These are phyloP conservation scores for Chlorella sp. DNA, from an alignment of 139 green algal species.

Conservation along the genomic window DNA sequence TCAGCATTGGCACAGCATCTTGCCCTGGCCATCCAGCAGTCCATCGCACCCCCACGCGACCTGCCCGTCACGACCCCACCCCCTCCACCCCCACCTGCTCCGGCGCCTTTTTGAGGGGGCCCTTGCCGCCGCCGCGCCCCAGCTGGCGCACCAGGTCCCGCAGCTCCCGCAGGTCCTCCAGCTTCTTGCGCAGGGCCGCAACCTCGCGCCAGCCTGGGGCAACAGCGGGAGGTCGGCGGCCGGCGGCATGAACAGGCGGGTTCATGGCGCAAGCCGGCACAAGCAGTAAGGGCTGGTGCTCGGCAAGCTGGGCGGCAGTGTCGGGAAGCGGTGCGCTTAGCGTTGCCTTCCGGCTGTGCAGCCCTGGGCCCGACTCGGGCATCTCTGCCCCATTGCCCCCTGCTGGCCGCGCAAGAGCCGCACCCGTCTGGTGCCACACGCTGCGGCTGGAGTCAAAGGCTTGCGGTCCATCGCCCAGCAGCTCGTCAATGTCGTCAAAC, in stretches of 20 bases:
- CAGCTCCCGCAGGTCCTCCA: constrained; percentile 86
- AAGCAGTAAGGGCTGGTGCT: too few relatives aligned
- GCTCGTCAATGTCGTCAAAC: constrained; percentile 76
- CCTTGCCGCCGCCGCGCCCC: constrained; percentile 78
- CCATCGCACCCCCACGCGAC: not conserved
- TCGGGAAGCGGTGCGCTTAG: too few relatives aligned
- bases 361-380: too few relatives aligned
- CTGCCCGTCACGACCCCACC: not conserved
- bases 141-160: constrained; percentile 82
- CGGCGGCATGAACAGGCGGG: too few relatives aligned
- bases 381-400: not conserved
- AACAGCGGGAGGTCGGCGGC: too few relatives aligned
- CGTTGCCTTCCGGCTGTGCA: too few relatives aligned
- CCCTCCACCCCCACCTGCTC: constrained; percentile 51
- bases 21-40: too few relatives aligned
- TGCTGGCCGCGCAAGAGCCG: constrained; percentile 11
- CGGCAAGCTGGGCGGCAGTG: too few relatives aligned
- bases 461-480: constrained; percentile 74
- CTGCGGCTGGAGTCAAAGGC: constrained; percentile 74
- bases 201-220: constrained; percentile 19
- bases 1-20: too few relatives aligned
- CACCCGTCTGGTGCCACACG: constrained; percentile 76
- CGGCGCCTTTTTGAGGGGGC: constrained; percentile 76
- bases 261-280: too few relatives aligned
- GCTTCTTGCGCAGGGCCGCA: constrained; percentile 48